Conservation (phyloP, 2,329 filamentous ascomycete genomes). For the Thelonectria blattea region DNA sequence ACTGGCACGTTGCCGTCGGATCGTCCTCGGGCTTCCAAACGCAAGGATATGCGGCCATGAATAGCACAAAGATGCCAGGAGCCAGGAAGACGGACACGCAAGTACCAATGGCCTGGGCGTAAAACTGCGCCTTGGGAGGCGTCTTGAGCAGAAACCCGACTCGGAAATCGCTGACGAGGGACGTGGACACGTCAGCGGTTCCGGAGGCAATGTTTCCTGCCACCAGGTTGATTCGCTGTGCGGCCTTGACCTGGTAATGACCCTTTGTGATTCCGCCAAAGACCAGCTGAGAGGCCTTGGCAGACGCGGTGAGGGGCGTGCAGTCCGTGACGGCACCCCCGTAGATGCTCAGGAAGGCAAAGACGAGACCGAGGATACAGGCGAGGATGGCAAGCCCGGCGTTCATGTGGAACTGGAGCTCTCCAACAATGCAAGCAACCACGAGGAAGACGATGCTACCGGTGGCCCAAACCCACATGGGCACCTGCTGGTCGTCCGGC, state of each 20-base stretch:
- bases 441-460: conserved; percentile 55
- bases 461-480: conserved; percentile 59
- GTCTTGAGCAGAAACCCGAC: conserved; percentile 72
- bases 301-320: conserved; percentile 69
- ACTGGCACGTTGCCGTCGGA: conserved; percentile 53
- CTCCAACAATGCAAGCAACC: conserved; percentile 58
- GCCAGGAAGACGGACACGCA: conserved; percentile 70
- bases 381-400: conserved; percentile 62
- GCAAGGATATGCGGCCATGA: conserved; percentile 72
- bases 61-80: conserved; percentile 71
- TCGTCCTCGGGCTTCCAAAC: conserved; percentile 59
- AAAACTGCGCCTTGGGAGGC: conserved; percentile 69
- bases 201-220: conserved; percentile 64
- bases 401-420: conserved; percentile 62
- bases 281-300: conserved; percentile 73
- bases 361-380: conserved; percentile 62
- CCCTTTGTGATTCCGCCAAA: conserved; percentile 68
- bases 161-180: conserved; percentile 68
- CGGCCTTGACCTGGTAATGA: conserved; percentile 54
- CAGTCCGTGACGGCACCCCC: conserved; percentile 62
- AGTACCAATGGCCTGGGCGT: conserved; percentile 68
- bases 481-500: conserved; percentile 53
- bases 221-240: conserved; percentile 70
- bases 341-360: conserved; percentile 60
- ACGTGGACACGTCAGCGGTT: conserved; percentile 59